Evolutionary conservation across 2,329 filamentous ascomycete genomes (phyloP), one percentile per base, ranked within the genome.

Genomic region (Fonsecaea multimorphosa): DNA sequence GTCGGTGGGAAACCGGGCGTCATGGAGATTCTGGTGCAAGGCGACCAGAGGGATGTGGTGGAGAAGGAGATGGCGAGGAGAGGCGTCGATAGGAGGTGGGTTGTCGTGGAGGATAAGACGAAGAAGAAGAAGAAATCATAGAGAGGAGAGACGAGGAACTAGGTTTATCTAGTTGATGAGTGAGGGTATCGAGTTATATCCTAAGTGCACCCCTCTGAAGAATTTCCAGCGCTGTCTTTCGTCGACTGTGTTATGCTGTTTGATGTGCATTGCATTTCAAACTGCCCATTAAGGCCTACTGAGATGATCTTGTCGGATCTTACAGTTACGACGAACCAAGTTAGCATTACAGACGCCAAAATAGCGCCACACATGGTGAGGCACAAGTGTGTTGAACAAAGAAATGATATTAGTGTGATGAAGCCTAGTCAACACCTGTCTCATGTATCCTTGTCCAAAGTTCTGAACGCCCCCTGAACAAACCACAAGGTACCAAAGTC

Each of bases 11-110:
- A 87, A 70, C 85, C 84, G 70, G 86, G 86, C 0, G 79, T 89
- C 1, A 85, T 89, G 84, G 88, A 90, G 74, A 84, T 91, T 22
- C 81, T 89, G 77, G 83, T 90, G 2, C 88, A 91, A 72, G 88
- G 88, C 1, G 87, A 88, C 66, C 88, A 90, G 77, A 84, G 83
- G 63, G 84, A 85, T 67, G 84, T 84, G 16, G 80, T 90, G 19
- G 78, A 87, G 54, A 85, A 84, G 71, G 85, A 86, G 31, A 74
- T 91, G 70, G 82, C 82, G 66, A 83, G 81, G 73, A 81, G 87
- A 65, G 88, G 88, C 0, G 79, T 91, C 3, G 81, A 82, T 63
- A 79, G 77, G 64, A 82, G 83, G 67, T 89, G 86, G 85, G 79
- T 90, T 31, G 85, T 88, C 52, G 78, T 89, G n/a, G 76, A 87